These are phyloP conservation scores for Tothia fuscella DNA, from an alignment of 2,329 filamentous ascomycete species.

Conservation along the genomic window DNA sequence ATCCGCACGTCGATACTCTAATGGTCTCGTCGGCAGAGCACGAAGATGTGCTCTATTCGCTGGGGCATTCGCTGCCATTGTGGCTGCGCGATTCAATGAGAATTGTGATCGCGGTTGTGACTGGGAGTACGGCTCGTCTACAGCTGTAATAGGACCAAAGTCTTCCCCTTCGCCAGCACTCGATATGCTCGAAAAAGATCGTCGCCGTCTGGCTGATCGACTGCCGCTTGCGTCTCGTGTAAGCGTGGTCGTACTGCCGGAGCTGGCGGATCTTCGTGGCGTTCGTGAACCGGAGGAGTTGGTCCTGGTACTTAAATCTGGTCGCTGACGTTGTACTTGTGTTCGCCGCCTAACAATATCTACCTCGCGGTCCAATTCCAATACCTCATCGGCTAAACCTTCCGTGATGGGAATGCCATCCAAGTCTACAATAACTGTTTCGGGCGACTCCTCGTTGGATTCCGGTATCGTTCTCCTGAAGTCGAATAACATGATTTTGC, in stretches of 20 bases:
- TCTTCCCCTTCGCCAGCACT: slow-evolving; percentile 21
- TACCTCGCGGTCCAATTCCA: slow-evolving; percentile 30
- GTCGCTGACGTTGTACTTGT: slow-evolving; percentile 20
- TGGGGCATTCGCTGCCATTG: slow-evolving; percentile 51
- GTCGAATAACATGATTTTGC: slow-evolving; percentile 26
- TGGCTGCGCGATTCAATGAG: slow-evolving; percentile 31
- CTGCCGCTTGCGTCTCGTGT: not conserved
- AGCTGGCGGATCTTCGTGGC: slow-evolving; percentile 7
- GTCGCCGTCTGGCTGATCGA: slow-evolving; percentile 8
- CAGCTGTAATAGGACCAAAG: slow-evolving; percentile 16
- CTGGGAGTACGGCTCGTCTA: slow-evolving; percentile 29
- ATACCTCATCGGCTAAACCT: slow-evolving; percentile 25
- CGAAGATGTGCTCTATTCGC: slow-evolving; percentile 56
- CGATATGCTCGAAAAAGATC: slow-evolving; percentile 11
- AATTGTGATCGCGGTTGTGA: slow-evolving; percentile 27
- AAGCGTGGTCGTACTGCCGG: slow-evolving; percentile 4
- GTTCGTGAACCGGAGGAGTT: not conserved
- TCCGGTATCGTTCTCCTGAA: slow-evolving; percentile 20
- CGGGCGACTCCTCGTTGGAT: slow-evolving; percentile 9
- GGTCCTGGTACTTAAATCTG: not conserved
- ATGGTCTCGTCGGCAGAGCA: slow-evolving; percentile 40
- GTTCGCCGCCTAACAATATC: slow-evolving; percentile 28
- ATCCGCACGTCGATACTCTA: slow-evolving; percentile 57
- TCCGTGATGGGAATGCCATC: slow-evolving; percentile 27
- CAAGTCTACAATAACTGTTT: slow-evolving; percentile 25